Conservation (phyloP, 805 yeast genomes). For the Nakazawaea ishiwadae region DNA sequence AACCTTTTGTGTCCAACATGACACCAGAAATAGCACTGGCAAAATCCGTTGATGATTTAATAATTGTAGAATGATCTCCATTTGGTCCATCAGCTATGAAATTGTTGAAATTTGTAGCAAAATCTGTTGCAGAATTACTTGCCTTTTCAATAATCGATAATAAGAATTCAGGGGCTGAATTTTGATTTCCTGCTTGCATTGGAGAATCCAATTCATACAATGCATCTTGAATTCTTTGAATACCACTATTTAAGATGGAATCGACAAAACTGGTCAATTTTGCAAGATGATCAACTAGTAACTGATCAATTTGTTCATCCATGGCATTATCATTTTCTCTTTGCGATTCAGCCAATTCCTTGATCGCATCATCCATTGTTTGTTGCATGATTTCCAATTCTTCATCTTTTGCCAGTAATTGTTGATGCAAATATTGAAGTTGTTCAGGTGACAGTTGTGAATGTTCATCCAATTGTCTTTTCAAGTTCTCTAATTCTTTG, state of each 20-base stretch:
- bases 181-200: conserved; percentile 77
- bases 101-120: conserved; percentile 71
- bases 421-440: conserved; percentile 32
- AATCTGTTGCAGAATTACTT: conserved; percentile 69
- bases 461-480: conserved; percentile 29
- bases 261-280: conserved; percentile 57
- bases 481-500: conserved; percentile 52
- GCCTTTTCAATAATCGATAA: conserved; percentile 67
- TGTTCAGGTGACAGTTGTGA: conserved; percentile 17
- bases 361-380: conserved; percentile 68
- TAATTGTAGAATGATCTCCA: conserved; percentile 57
- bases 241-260: conserved; percentile 63
- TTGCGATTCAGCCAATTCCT: conserved; percentile 47
- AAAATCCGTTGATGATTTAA: conserved; percentile 59
- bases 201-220: conserved; percentile 70
- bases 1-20: conserved; percentile 65
- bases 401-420: conserved; percentile 62
- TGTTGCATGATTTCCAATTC: conserved; percentile 78
- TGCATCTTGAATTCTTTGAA: conserved; percentile 69
- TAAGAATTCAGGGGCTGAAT: conserved; percentile 65
- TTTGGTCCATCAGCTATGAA: conserved; percentile 73
- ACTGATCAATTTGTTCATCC: conserved; percentile 55
- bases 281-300: conserved; percentile 40
- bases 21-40: conserved; percentile 60
- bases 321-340: conserved; percentile 46